phyloP scores from a whole-genome alignment of 2,329 filamentous ascomycete genomes.

The Rutstroemia sp. region DNA sequence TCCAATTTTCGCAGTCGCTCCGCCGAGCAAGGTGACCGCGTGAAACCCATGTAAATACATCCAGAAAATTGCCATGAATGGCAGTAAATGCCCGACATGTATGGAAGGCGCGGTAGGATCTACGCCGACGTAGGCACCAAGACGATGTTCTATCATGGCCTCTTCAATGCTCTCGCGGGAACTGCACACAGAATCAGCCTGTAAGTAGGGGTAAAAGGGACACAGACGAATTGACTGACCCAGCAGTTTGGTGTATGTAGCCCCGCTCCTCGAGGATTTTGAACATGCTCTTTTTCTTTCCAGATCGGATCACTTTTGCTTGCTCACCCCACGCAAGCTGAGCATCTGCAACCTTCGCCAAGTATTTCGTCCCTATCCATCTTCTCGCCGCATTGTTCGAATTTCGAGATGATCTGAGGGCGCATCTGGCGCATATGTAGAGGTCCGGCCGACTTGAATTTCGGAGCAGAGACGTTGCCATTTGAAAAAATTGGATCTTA shows the following conservation, averaged over 20 bases:
- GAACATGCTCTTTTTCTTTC: constrained; percentile 48
- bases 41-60: constrained; percentile 70
- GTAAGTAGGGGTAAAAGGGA: background rate
- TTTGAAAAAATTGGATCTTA: constrained; percentile 12
- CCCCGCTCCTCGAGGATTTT: constrained; percentile 64
- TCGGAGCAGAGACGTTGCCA: constrained; percentile 26
- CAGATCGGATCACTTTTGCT: constrained; percentile 41
- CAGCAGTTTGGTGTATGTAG: constrained; percentile 66
- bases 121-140: constrained; percentile 73
- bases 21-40: constrained; percentile 60
- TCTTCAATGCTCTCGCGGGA: constrained; percentile 47
- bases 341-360: constrained; percentile 29
- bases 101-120: constrained; percentile 75
- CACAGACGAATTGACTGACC: constrained; percentile 40
- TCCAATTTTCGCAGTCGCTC: constrained; percentile 70
- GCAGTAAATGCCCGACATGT: constrained; percentile 73
- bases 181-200: constrained; percentile 16
- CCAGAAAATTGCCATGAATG: constrained; percentile 80
- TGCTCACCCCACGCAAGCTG: constrained; percentile 39
- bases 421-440: constrained; percentile 27
- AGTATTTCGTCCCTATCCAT: constrained; percentile 29
- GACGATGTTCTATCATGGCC: constrained; percentile 56
- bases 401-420: constrained; percentile 16
- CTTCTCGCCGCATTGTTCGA: constrained; percentile 15
- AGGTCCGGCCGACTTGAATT: constrained; percentile 16